Evolutionary conservation across 2,329 filamentous ascomycete species (phyloP).

Genomic region (Endoconidiophora laricicola): DNA sequence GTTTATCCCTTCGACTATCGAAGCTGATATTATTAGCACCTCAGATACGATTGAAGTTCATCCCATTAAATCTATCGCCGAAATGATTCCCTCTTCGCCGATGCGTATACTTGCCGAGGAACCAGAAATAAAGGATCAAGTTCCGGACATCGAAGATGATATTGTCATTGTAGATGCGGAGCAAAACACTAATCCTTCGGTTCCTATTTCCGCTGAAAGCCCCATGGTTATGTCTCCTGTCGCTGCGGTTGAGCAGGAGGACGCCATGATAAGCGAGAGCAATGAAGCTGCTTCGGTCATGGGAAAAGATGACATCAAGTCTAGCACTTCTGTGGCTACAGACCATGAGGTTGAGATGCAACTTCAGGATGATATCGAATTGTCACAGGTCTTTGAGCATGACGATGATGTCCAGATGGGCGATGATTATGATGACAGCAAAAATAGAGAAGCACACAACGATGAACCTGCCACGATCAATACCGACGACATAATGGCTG

Average conservation of each 20-base stretch:
- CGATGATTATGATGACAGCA: not conserved
- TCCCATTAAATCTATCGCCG: not conserved
- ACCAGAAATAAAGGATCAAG: not conserved
- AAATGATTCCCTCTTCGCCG: not conserved
- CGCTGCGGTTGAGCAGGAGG: not conserved
- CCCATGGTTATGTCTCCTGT: constrained; percentile 2
- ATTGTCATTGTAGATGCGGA: constrained; percentile 4
- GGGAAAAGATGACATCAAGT: constrained; percentile 8
- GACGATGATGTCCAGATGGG: constrained; percentile 6
- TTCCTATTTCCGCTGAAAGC: constrained; percentile 1
- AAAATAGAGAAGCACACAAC: not conserved
- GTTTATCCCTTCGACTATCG: not conserved
- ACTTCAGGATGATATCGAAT: constrained; percentile 11
- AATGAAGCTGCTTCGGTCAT: not conserved
- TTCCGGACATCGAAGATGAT: constrained; percentile 1
- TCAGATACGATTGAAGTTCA: not conserved
- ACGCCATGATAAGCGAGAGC: not conserved
- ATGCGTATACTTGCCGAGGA: not conserved
- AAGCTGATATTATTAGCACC: not conserved
- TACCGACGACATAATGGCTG: constrained; percentile 10
- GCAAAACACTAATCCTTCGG: not conserved
- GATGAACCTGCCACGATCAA: not conserved
- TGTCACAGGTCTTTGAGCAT: constrained; percentile 2
- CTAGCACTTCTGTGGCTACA: constrained; percentile 6
- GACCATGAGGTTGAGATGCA: constrained; percentile 12